A percentile compares a stretch with the other conserved stretches of the same genome.
phyloP scores from a whole-genome alignment of 2,329 filamentous ascomycete genomes.

The Thermothelomyces thermophilus region DNA sequence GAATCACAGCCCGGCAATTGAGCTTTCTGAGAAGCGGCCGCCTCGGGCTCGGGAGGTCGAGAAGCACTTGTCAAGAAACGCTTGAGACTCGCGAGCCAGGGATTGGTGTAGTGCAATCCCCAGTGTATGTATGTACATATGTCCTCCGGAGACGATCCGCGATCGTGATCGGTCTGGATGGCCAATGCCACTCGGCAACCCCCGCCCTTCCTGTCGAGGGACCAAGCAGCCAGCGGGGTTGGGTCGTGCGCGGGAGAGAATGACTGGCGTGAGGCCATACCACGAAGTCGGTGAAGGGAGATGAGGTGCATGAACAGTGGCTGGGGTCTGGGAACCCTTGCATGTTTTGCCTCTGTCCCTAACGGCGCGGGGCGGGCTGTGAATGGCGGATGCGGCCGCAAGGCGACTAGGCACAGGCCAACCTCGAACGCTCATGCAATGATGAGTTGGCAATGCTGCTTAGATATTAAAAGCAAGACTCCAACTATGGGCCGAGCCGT shows the following conservation, averaged over 20 bases:
- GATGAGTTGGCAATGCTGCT: conserved; percentile 69
- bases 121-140: too few species aligned
- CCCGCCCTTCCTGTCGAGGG: not conserved
- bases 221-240: conserved; percentile 7
- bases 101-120: too few species aligned
- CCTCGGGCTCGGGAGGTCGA: conserved; percentile 14
- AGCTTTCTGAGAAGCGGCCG: conserved; percentile 20
- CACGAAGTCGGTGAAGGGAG: conserved; percentile 40
- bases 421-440: conserved; percentile 56
- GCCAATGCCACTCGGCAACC: conserved; percentile 1
- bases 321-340: conserved; percentile 31
- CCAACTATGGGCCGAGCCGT: conserved; percentile 26
- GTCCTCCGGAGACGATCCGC: not conserved
- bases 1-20: conserved; percentile 27
- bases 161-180: conserved; percentile 9
- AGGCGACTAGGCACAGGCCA: conserved; percentile 38
- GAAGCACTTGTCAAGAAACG: conserved; percentile 18
- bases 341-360: conserved; percentile 29
- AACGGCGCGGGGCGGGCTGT: conserved; percentile 25
- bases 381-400: conserved; percentile 31
- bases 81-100: not conserved
- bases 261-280: conserved; percentile 29
- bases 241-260: conserved; percentile 14
- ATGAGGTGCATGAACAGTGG: conserved; percentile 43
- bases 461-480: conserved; percentile 46